phyloP scores from a whole-genome alignment of 768 basidiomycete genomes.

The Lepiota venenata region DNA sequence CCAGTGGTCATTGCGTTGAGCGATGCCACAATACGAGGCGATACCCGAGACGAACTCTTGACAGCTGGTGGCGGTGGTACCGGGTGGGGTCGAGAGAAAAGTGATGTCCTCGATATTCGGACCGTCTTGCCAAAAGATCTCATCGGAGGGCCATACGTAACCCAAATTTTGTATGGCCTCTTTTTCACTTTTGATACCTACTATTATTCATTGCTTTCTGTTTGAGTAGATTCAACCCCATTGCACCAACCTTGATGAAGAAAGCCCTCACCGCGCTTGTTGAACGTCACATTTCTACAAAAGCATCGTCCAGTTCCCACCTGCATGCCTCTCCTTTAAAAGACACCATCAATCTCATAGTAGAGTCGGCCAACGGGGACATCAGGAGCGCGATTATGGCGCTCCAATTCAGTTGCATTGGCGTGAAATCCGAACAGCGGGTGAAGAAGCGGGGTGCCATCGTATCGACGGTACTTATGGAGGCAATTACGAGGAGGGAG shows the following conservation, averaged over 20 bases:
- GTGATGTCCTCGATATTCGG: constrained; percentile 54
- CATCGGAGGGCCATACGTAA: constrained; percentile 68
- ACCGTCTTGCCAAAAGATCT: constrained; percentile 69
- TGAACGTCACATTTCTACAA: constrained; percentile 40
- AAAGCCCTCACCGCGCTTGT: constrained; percentile 71
- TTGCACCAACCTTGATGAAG: constrained; percentile 81
- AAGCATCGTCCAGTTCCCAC: constrained; percentile 16
- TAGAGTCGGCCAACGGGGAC: constrained; percentile 84
- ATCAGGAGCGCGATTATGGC: constrained; percentile 93
- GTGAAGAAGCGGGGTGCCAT: constrained; percentile 30
- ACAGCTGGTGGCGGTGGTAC: constrained; percentile 27
- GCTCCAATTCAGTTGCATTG: constrained; percentile 78
- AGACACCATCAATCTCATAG: constrained; percentile 70
- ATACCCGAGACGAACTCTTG: constrained; percentile 49
- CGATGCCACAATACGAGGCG: constrained; percentile 77
- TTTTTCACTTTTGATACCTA: not conserved
- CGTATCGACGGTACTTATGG: constrained; percentile 43
- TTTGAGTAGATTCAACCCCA: constrained; percentile 77
- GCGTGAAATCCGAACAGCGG: constrained; percentile 22
- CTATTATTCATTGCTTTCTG: constrained; percentile 1
- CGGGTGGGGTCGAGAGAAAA: constrained; percentile 41
- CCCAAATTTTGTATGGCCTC: constrained; percentile 65
- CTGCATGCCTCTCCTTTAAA: constrained; percentile 43
- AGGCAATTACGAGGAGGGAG: constrained; percentile 79
- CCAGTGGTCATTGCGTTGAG: constrained; percentile 85